These are phyloP conservation scores for Pythium aristosporum DNA, from an alignment of 352 stramenopile genomes.

Conservation along the genomic window DNA sequence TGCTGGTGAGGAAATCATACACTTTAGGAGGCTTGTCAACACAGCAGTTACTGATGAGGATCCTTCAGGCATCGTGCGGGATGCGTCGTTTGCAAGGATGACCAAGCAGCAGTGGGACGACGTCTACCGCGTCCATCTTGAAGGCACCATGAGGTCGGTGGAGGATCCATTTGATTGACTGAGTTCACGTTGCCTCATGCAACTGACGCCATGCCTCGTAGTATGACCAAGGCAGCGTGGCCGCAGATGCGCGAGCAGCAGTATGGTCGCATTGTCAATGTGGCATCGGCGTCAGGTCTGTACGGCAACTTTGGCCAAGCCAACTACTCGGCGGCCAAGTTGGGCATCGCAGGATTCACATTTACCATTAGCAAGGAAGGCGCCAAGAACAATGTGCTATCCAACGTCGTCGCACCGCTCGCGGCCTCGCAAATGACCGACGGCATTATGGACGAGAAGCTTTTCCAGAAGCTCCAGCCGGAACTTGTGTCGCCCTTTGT, in stretches of 20 bases:
- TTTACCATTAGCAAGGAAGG: constrained; percentile 89
- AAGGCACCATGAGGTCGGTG: constrained; percentile 72
- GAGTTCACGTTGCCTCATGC: not conserved
- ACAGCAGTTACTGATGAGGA: not conserved
- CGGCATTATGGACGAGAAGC: constrained; percentile 58
- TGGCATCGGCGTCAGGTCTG: constrained; percentile 77
- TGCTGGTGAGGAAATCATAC: constrained; percentile 42
- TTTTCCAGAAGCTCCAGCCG: constrained; percentile 69
- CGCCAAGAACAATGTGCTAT: constrained; percentile 64
- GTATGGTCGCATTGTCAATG: constrained; percentile 87
- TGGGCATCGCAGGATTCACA: constrained; percentile 92
- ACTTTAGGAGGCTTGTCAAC: not conserved
- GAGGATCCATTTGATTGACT: not conserved
- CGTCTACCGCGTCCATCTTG: constrained; percentile 81
- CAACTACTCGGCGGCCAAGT: constrained; percentile 89
- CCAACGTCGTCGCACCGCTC: constrained; percentile 82
- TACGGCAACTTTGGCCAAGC: constrained; percentile 91
- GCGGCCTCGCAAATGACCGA: constrained; percentile 86
- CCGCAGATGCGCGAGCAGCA: constrained; percentile 71
- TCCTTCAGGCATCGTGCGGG: constrained; percentile 71
- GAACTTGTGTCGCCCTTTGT: constrained; percentile 84
- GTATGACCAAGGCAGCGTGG: constrained; percentile 79
- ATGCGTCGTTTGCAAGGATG: constrained; percentile 88
- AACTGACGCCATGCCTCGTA: constrained; percentile 3
- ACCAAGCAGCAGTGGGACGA: constrained; percentile 80